Evolutionary conservation across 106 monocot genomes (phyloP).

Genomic region (Allium fistulosum): DNA sequence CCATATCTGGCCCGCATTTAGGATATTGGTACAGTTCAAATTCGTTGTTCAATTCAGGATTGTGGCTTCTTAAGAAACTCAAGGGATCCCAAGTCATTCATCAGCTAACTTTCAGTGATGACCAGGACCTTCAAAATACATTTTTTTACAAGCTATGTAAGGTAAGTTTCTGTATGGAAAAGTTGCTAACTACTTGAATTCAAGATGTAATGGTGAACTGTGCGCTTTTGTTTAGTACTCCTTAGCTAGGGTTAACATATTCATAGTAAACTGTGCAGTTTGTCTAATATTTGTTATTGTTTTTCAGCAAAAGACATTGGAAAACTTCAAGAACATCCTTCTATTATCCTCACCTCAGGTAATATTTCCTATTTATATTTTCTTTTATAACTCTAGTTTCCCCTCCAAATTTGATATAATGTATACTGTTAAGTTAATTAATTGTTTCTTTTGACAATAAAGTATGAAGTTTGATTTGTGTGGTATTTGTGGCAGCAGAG

Average conservation of each 20-base stretch:
- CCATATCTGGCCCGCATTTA: constrained; percentile 90
- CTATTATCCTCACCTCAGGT: constrained; percentile 94
- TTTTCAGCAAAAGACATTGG: constrained; percentile 85
- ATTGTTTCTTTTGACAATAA: too few species aligned
- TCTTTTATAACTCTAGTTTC: neutral
- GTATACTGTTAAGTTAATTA: too few species aligned
- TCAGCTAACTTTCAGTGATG: constrained; percentile 92
- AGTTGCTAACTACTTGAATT: too few species aligned
- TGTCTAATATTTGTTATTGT: constrained; percentile 5
- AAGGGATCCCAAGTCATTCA: constrained; percentile 82
- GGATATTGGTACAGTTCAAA: constrained; percentile 96
- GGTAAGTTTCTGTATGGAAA: constrained; percentile 27
- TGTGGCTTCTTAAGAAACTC: constrained; percentile 94
- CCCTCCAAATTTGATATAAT: too few species aligned
- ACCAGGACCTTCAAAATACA: constrained; percentile 78
- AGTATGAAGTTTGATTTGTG: too few species aligned
- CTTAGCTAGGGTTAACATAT: too few species aligned
- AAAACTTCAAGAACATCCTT: constrained; percentile 89
- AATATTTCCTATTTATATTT: constrained; percentile 2
- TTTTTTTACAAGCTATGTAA: constrained; percentile 95
- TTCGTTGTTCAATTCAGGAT: constrained; percentile 92
- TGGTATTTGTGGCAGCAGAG: too few species aligned
- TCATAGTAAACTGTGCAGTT: too few species aligned
- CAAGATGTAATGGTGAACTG: too few species aligned
- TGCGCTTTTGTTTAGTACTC: too few species aligned